A percentile compares a stretch with the other conserved stretches of the same genome.
Evolutionary conservation across 306 rosid genomes (phyloP).

Genomic region (Pachyrhizus erosus): DNA sequence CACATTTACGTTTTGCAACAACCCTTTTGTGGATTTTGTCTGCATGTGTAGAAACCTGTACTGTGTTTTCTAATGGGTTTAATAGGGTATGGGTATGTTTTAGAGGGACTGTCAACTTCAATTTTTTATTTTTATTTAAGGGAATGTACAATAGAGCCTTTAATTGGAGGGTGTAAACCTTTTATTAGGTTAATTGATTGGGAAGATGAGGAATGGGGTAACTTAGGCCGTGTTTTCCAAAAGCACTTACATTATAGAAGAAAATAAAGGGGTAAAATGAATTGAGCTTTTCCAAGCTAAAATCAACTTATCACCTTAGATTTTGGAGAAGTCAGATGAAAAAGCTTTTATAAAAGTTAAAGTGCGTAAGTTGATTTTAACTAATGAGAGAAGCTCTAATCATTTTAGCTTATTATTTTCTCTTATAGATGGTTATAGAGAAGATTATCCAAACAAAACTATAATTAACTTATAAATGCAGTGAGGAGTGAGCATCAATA

Average conservation of each 20-base stretch:
- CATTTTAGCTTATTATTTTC: too few species aligned
- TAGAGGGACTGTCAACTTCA: neutral
- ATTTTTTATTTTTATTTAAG: neutral
- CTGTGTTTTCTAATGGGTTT: slow-evolving; percentile 10
- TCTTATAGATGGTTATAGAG: too few species aligned
- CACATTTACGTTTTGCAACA: neutral
- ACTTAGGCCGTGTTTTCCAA: neutral
- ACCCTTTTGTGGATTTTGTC: slow-evolving; percentile 4
- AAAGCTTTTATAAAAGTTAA: too few species aligned
- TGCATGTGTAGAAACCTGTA: neutral
- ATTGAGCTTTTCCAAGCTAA: neutral
- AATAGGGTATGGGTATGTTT: neutral
- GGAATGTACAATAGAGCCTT: neutral
- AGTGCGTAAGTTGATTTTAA: neutral
- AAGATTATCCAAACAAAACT: too few species aligned
- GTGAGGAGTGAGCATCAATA: neutral
- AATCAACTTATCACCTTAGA: neutral
- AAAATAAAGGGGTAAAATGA: neutral
- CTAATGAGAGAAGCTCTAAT: too few species aligned
- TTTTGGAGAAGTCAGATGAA: neutral
- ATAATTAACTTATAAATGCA: neutral
- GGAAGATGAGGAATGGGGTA: neutral
- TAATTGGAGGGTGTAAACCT: neutral
- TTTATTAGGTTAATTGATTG: slow-evolving; percentile 13
- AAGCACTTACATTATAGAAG: too few species aligned